Conservation (phyloP, 2,329 filamentous ascomycete species). For the Fusarium odoratissimum region DNA sequence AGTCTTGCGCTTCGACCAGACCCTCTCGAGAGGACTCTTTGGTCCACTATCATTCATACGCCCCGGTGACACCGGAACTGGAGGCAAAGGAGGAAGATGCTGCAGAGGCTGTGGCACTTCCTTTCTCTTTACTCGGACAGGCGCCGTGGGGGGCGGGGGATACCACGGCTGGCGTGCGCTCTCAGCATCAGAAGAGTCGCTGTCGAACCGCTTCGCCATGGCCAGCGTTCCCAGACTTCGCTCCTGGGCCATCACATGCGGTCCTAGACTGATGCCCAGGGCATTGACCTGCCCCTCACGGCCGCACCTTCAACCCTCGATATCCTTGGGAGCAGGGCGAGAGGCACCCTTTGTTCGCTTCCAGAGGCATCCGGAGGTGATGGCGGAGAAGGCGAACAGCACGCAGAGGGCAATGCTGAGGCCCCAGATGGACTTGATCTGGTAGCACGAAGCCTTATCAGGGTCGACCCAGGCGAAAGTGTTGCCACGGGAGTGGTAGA, state of each 20-base stretch:
- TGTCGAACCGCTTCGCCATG: conserved; percentile 50
- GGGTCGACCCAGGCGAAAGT: conserved; percentile 61
- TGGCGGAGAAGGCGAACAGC: conserved; percentile 72
- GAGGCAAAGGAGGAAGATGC: conserved; percentile 48
- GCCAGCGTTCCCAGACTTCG: conserved; percentile 55
- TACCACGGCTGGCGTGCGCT: conserved; percentile 46
- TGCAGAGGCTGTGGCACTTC: conserved; percentile 45
- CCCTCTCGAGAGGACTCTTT: conserved; percentile 43
- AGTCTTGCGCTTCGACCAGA: conserved; percentile 57
- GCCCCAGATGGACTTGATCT: conserved; percentile 91
- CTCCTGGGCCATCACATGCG: conserved; percentile 38
- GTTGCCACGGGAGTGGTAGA: conserved; percentile 49
- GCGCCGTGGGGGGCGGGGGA: conserved; percentile 53
- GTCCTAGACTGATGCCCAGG: conserved; percentile 30
- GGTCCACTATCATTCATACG: conserved; percentile 26
- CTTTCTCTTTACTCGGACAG: conserved; percentile 41
- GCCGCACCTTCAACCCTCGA: conserved; percentile 61
- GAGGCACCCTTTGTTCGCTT: conserved; percentile 62
- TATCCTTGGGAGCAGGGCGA: conserved; percentile 56
- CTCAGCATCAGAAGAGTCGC: conserved; percentile 48
- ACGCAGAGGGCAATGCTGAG: conserved; percentile 82
- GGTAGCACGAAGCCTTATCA: conserved; percentile 75
- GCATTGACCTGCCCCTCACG: conserved; percentile 50
- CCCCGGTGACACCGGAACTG: conserved; percentile 39
- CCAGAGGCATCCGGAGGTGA: conserved; percentile 72